Base-by-base conservation (phyloP, 257 asterid species). In the Phtheirospermum japonicum region DNA sequence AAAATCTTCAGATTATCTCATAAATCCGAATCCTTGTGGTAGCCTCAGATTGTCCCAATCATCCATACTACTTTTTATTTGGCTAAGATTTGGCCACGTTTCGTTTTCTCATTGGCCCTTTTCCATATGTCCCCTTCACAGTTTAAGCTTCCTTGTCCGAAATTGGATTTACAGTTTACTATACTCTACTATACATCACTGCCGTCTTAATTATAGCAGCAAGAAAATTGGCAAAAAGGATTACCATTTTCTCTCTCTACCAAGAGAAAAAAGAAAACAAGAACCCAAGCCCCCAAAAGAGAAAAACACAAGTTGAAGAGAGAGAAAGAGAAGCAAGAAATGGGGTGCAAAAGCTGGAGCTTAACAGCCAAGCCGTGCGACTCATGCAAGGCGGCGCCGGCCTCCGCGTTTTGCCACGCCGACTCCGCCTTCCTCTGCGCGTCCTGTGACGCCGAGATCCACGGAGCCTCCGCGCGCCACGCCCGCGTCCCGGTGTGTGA, bases 371-470 rank as follows among this genome's bases (percentile, higher is more conserved):
- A 76, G 75, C 64, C 71, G 9, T 91, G 98, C 70, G 94, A 88
- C 45, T 78, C 89, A 0, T 88, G 98, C 88, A 81, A 84, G 55
- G 6, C 85, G 63, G 34, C 69, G 70, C 43, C 92, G 66, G 75
- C 96, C 9, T 64, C 76, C 52, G 82, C 85, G 45, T 87, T 83
- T 78, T 87, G 96, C 85, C 79, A 73, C 19, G 85, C 94, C 0
- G 95, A 87, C 74, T 73, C 90, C 59, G 88, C 90, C 61, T 88
- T 80, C 72, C 82, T 90, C 37, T 90, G 98, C 77, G n/a, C 63
- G 2, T 7, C 64, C 12, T 90, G 98, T 73, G 94, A 90, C 76
- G 67, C 76, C 50, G 71, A 73, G 14, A 60, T 82, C 83, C 94
- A 87, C 77, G 85, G 84, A 0, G 81, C 90, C n/a, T 77, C 53